Evolutionary conservation across 441 rosid species (phyloP).

Genomic region (Syzygium syzygioides): DNA sequence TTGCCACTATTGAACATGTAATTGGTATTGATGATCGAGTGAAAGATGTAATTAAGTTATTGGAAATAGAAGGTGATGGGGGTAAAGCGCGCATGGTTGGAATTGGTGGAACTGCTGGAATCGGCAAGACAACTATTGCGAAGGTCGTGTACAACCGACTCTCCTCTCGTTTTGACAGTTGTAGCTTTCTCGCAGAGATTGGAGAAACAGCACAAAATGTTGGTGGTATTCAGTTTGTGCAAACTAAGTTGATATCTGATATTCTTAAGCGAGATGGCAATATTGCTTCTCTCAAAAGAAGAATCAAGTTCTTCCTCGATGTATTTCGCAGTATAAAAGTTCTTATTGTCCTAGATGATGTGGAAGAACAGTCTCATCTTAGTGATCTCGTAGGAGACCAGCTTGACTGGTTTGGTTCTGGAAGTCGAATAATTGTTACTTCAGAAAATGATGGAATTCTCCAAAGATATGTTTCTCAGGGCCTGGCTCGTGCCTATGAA

Average conservation of each 20-base stretch:
- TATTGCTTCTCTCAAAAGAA: neutral
- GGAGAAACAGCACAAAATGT: neutral
- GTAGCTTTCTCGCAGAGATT: neutral
- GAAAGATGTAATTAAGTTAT: neutral
- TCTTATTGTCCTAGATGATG: neutral
- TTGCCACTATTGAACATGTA: neutral
- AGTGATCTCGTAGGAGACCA: neutral
- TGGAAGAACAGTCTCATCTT: neutral
- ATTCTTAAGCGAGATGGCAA: fast-evolving
- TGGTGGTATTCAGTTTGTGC: neutral
- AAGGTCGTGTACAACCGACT: neutral
- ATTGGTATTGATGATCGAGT: neutral
- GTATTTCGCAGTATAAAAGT: neutral
- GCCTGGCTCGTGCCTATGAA: neutral
- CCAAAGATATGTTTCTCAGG: neutral
- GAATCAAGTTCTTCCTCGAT: neutral
- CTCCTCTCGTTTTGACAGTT: neutral
- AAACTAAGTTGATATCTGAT: neutral
- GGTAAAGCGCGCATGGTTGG: neutral
- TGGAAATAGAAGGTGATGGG: neutral
- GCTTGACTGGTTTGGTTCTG: neutral
- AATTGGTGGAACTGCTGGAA: neutral
- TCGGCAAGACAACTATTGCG: neutral
- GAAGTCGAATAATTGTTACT: neutral
- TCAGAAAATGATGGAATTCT: neutral